Evolutionary conservation across 225 moss, liverwort and hornwort genomes (phyloP), one percentile per base, ranked within the genome.

Genomic region (Bryoerythrophyllum caledonicum): DNA sequence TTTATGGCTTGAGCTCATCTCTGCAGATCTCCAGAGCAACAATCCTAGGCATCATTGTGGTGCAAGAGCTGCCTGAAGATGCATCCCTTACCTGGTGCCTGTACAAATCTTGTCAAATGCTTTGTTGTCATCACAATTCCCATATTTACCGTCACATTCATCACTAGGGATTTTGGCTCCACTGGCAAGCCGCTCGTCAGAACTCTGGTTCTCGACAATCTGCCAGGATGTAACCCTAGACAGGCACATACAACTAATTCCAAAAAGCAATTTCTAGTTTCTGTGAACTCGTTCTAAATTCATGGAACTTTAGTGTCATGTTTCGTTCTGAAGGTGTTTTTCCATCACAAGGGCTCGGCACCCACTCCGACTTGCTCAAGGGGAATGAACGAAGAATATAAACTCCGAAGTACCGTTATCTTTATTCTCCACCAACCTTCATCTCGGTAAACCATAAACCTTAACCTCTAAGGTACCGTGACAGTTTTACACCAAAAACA

Each of bases 21-120:
- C 67, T 41, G 67, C 82, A 51, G 86, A 86, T 48, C 74, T 80
- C 25, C 30, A 80, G 67, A 57, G 66, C 38, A 77, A 38, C 38
- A 77, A 38, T n/a, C n/a, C n/a, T 41, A 60, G 78, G 68, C 71
- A 77, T 77, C 74, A 71, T 75, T 72, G 74, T 43, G 67, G 80
- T 80, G 86, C 86, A 35, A 80, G 74, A 75, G 86, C 86, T 78
- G 86, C 86, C 53, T 86, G 72, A 86, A 17, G 48, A 49, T 24
- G 44, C 49, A 3, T 8, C 34, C 13, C 30, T 67, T 58, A 44
- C 72, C 63, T 78, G 61, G 40, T 49, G 37, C 63, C 66, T 86
- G 80, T 83, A 68, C 55, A 83, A 63, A 77, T 16, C 71, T 57
- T 60, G 6, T 76, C 63, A 68, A 76, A 23, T 60, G 24, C 63